phyloP scores from a whole-genome alignment of 805 yeast genomes.

The Candida jianshihensis region DNA sequence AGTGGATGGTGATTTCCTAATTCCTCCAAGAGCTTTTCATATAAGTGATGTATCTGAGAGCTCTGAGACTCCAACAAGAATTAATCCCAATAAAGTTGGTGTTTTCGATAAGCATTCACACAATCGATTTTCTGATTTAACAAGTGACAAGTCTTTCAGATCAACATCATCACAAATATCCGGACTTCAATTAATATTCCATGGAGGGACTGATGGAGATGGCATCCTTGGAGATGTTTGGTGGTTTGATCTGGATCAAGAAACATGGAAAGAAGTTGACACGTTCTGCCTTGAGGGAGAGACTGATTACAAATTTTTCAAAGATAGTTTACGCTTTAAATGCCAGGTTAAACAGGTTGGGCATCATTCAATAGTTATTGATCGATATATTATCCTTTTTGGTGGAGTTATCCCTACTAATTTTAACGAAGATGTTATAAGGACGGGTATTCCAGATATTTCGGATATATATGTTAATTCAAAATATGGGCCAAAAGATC shows the following conservation, averaged over 20 bases:
- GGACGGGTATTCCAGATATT: conserved; percentile 9
- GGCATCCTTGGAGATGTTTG: conserved; percentile 41
- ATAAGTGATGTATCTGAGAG: too few species aligned
- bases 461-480: conserved; percentile 4
- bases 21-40: conserved; percentile 31
- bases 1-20: conserved; percentile 15
- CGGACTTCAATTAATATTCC: conserved; percentile 22
- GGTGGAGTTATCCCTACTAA: conserved; percentile 13
- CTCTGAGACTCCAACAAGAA: too few species aligned
- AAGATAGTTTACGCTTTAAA: neutral
- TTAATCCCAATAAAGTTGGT: conserved; percentile 2
- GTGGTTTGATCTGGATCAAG: conserved; percentile 40
- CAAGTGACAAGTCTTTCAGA: neutral
- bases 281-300: conserved; percentile 21
- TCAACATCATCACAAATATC: neutral
- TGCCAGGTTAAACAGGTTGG: conserved; percentile 12
- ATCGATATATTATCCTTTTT: conserved; percentile 13
- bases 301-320: conserved; percentile 10
- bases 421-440: neutral
- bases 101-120: too few species aligned
- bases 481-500: conserved; percentile 1
- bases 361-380: conserved; percentile 13
- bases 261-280: conserved; percentile 30
- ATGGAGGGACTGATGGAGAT: conserved; percentile 31
- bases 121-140: too few species aligned